phyloP scores from a whole-genome alignment of 2,329 filamentous ascomycete genomes.

The Triangularia setosa region DNA sequence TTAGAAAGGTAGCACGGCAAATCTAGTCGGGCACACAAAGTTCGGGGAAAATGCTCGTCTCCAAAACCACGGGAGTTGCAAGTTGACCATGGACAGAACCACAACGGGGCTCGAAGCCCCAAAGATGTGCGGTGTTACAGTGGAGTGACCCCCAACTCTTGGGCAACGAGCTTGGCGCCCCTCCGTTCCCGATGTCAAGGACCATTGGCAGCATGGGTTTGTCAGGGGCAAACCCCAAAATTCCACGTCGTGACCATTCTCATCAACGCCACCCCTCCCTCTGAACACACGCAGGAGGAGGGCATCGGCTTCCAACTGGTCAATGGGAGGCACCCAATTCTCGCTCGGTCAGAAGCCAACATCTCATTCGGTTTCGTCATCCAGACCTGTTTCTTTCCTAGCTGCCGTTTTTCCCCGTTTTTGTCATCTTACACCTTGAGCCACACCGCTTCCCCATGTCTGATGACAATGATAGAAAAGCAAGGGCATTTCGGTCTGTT shows the following conservation, averaged over 20 bases:
- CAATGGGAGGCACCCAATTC: background rate
- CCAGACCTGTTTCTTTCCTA: background rate
- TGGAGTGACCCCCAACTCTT: slow-evolving; percentile 14
- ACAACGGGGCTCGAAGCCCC: background rate
- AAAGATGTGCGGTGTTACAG: background rate
- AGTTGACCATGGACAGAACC: background rate
- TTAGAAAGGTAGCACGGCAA: background rate
- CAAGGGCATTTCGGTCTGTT: background rate
- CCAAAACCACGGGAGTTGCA: background rate
- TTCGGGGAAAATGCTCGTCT: background rate
- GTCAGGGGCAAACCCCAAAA: slow-evolving; percentile 3
- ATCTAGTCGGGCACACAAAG: background rate
- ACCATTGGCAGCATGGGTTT: background rate
- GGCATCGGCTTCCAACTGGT: background rate
- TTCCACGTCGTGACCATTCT: slow-evolving; percentile 3
- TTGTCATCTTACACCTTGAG: background rate
- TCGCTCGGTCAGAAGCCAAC: background rate
- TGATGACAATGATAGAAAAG: background rate
- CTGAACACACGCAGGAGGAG: background rate
- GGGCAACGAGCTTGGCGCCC: slow-evolving; percentile 1
- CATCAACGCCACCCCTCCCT: background rate
- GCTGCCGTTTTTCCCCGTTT: background rate
- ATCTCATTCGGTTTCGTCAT: background rate
- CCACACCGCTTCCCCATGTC: background rate
- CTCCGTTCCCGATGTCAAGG: background rate